Conservation (phyloP, 163 green algal genomes). For the Chlorella variabilis region DNA sequence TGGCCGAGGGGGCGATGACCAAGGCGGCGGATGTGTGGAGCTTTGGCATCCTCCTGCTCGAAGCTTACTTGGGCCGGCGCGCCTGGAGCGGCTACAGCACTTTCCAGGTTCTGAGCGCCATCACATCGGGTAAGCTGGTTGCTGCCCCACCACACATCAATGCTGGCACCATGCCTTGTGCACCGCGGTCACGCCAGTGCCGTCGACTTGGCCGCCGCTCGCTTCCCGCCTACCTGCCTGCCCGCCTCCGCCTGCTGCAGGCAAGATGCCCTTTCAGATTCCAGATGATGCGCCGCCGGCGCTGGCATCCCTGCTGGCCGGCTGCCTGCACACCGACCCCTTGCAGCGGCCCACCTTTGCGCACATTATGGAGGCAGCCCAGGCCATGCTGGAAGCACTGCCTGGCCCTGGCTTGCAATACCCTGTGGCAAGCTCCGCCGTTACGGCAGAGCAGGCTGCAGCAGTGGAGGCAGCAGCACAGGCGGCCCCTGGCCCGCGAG, state of each 20-base stretch:
- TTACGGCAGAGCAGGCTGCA: neutral
- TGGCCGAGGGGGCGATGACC: constrained; percentile 55
- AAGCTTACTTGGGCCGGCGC: neutral
- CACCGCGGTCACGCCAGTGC: too few relatives aligned
- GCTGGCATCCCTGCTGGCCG: neutral
- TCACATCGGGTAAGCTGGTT: neutral
- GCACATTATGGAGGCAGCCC: neutral
- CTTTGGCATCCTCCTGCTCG: constrained; percentile 66
- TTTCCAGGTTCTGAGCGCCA: neutral
- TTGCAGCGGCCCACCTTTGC: neutral
- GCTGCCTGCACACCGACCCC: neutral
- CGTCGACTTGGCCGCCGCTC: too few relatives aligned
- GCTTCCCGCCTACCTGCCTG: too few relatives aligned
- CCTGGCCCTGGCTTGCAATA: too few relatives aligned
- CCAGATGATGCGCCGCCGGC: neutral
- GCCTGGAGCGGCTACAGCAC: neutral
- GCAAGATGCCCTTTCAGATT: neutral
- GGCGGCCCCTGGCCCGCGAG: too few relatives aligned
- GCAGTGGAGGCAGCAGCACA: too few relatives aligned
- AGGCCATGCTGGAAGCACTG: neutral
- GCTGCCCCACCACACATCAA: too few relatives aligned
- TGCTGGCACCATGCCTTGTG: too few relatives aligned
- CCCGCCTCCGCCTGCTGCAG: neutral
- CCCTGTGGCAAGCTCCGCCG: too few relatives aligned
- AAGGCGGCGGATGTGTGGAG: constrained; percentile 9